phyloP scores from a whole-genome alignment of 257 asterid species.

The Plantago ovata region DNA sequence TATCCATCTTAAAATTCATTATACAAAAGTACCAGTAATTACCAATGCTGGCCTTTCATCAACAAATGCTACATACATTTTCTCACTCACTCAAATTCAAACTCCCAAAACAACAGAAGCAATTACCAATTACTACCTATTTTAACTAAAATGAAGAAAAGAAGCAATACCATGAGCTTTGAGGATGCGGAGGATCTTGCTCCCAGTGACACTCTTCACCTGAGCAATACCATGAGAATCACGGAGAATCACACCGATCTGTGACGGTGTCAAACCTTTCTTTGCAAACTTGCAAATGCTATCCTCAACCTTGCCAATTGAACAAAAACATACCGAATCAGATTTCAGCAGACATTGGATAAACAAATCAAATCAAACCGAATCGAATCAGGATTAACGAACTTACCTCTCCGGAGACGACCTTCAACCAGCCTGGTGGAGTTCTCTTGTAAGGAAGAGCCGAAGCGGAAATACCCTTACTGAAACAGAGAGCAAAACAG shows the following conservation, averaged over 20 bases:
- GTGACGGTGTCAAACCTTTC: conserved; percentile 76
- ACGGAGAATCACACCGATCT: conserved; percentile 84
- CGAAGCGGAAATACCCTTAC: conserved; percentile 87
- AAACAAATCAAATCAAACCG: not conserved
- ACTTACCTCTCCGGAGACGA: conserved; percentile 57
- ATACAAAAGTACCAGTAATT: too few species aligned
- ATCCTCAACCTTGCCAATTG: conserved; percentile 57
- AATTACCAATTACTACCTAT: too few species aligned
- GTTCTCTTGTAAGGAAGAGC: conserved; percentile 84
- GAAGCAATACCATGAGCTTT: conserved; percentile 68
- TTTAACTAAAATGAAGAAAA: not conserved
- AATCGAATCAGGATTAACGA: not conserved
- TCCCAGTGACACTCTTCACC: conserved; percentile 80
- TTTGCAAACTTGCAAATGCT: conserved; percentile 75
- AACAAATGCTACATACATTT: too few species aligned
- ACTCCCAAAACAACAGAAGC: too few species aligned
- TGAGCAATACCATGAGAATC: conserved; percentile 88
- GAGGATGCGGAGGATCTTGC: conserved; percentile 87
- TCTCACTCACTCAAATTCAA: too few species aligned
- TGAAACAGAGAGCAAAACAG: conserved; percentile 24
- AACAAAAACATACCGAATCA: too few species aligned
- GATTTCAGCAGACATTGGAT: not conserved
- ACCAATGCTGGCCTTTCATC: too few species aligned
- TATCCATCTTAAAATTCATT: too few species aligned
- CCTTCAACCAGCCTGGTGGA: conserved; percentile 84